Conservation (phyloP, 2,329 filamentous ascomycete genomes). For the Bipolaris zeicola region DNA sequence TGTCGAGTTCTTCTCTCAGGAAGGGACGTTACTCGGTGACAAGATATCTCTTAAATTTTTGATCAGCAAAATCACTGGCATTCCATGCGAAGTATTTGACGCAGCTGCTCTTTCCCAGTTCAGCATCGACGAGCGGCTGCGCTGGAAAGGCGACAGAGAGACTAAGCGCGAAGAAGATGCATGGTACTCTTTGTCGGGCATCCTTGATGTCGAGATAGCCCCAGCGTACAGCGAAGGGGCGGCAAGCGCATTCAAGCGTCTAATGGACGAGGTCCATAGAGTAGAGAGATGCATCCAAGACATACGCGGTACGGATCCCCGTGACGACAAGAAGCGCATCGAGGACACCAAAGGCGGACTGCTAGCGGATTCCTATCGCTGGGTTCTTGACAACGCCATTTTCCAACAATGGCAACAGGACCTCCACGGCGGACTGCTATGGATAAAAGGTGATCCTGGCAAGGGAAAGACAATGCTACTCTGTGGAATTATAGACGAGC, state of each 20-base stretch:
- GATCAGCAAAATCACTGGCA: slow-evolving; percentile 10
- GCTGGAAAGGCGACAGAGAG: no score
- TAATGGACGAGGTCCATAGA: neutral
- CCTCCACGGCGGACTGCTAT: neutral
- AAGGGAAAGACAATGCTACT: no score
- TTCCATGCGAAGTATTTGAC: no score
- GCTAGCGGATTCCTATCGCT: slow-evolving; percentile 1
- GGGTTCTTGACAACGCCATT: slow-evolving; percentile 6
- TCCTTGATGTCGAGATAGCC: slow-evolving; percentile 13
- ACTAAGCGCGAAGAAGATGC: neutral
- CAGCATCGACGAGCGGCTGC: no score
- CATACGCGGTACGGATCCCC: neutral
- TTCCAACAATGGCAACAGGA: slow-evolving; percentile 10
- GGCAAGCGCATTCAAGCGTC: neutral
- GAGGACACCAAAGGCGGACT: no score
- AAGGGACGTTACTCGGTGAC: slow-evolving; percentile 13
- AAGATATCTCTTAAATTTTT: neutral
- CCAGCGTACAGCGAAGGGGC: slow-evolving; percentile 5
- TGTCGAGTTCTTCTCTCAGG: slow-evolving; percentile 23
- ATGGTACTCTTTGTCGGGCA: slow-evolving; percentile 7
- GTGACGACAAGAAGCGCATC: no score
- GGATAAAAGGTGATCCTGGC: no score
- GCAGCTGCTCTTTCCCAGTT: no score
- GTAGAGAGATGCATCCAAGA: neutral
- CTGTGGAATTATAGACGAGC: no score